phyloP scores from a whole-genome alignment of 371 early-diverging fungal genomes.

The Actinomortierella ambigua region DNA sequence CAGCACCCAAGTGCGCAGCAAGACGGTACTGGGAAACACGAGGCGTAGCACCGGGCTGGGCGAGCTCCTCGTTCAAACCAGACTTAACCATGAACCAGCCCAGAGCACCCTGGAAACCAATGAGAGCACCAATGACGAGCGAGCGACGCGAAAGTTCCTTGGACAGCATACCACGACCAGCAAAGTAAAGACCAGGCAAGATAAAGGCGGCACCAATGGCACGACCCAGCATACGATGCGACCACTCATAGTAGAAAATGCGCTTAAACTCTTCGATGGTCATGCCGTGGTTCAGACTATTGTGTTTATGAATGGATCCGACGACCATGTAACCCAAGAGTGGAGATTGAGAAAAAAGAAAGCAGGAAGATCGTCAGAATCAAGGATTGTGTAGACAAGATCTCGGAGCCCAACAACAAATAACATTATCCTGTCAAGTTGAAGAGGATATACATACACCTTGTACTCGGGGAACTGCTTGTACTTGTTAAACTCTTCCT shows the following conservation, averaged over 20 bases:
- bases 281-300: constrained; percentile 88
- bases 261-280: constrained; percentile 91
- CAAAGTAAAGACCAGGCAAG: constrained; percentile 88
- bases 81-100: constrained; percentile 99
- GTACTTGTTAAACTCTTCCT: constrained; percentile 95
- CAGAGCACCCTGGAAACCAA: constrained; percentile 92
- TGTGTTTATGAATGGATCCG: background rate
- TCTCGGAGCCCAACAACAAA: background rate
- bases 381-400: background rate
- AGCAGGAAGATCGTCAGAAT: background rate
- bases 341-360: no score
- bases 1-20: constrained; percentile 90
- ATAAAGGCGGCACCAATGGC: constrained; percentile 90
- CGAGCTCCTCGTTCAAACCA: constrained; percentile 82
- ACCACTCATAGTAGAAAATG: constrained; percentile 98
- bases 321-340: no score
- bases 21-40: constrained; percentile 95
- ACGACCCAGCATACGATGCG: constrained; percentile 93
- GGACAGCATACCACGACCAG: constrained; percentile 77
- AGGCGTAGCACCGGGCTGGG: constrained; percentile 84
- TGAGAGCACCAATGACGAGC: constrained; percentile 73
- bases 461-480: constrained; percentile 97
- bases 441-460: constrained; percentile 56
- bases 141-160: constrained; percentile 69
- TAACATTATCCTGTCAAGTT: background rate